Evolutionary conservation across 2,329 filamentous ascomycete genomes (phyloP).

Genomic region (Sphaerulina populicola): DNA sequence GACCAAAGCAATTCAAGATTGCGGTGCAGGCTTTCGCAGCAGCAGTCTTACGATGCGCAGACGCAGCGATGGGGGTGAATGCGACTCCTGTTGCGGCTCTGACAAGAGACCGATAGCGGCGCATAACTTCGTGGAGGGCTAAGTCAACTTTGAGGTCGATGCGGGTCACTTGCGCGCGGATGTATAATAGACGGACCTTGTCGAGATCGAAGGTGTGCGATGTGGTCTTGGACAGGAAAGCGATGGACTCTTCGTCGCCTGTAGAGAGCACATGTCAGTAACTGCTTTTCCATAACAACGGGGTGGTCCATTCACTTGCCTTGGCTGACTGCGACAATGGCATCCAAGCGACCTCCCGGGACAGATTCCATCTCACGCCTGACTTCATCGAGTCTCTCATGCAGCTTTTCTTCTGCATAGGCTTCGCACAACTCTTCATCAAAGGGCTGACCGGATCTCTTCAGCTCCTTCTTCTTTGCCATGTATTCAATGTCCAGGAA

Average conservation of each 20-base stretch:
- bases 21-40: constrained; percentile 21
- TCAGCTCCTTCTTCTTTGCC: constrained; percentile 16
- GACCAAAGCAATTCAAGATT: constrained; percentile 24
- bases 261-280: constrained; percentile 1
- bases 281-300: background rate
- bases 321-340: constrained; percentile 24
- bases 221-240: constrained; percentile 27
- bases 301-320: constrained; percentile 10
- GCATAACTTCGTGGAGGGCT: constrained; percentile 31
- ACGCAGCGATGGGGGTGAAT: constrained; percentile 17
- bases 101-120: constrained; percentile 27
- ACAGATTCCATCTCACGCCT: constrained; percentile 22
- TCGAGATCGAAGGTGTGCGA: constrained; percentile 30
- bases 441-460: constrained; percentile 15
- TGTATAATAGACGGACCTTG: constrained; percentile 31
- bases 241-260: constrained; percentile 30
- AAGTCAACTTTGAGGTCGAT: constrained; percentile 34
- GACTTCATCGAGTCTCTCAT: constrained; percentile 22
- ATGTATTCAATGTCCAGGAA: constrained; percentile 25
- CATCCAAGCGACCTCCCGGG: constrained; percentile 23
- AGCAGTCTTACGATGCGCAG: constrained; percentile 22
- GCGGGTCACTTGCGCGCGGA: constrained; percentile 31
- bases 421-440: constrained; percentile 22
- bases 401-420: constrained; percentile 24
- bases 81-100: constrained; percentile 21